Conservation (phyloP, 2,329 filamentous ascomycete species). For the Monosporascus sp. region DNA sequence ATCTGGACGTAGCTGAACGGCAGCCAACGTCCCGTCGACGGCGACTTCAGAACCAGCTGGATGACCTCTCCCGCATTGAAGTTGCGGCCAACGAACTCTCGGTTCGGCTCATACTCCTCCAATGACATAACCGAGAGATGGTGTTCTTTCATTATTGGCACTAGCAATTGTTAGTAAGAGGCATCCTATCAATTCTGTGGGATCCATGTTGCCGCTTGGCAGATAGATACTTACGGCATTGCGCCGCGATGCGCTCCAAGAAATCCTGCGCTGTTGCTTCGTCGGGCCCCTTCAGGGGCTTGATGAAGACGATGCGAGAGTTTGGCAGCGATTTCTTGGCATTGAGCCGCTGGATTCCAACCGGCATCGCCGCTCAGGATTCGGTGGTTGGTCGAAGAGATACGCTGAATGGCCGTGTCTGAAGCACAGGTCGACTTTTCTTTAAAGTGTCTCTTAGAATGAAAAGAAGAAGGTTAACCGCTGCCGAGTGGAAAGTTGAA, state of each 20-base stretch:
- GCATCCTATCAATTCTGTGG: neutral
- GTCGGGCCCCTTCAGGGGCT: slow-evolving; percentile 62
- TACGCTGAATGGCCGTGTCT: too few species aligned
- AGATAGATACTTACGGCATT: slow-evolving; percentile 53
- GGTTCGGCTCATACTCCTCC: slow-evolving; percentile 77
- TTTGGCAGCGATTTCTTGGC: slow-evolving; percentile 71
- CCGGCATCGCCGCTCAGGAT: slow-evolving; percentile 51
- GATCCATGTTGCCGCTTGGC: too few species aligned
- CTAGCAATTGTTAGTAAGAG: slow-evolving; percentile 24
- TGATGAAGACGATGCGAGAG: slow-evolving; percentile 77
- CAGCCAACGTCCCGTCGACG: slow-evolving; percentile 62
- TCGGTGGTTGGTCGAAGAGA: too few species aligned
- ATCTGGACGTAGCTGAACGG: slow-evolving; percentile 82
- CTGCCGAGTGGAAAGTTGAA: too few species aligned
- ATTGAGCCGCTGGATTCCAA: slow-evolving; percentile 76
- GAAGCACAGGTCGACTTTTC: too few species aligned
- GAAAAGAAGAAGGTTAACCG: too few species aligned
- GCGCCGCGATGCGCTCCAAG: slow-evolving; percentile 71
- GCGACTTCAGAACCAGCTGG: slow-evolving; percentile 73
- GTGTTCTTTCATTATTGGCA: slow-evolving; percentile 65
- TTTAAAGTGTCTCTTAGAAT: too few species aligned
- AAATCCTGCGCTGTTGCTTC: slow-evolving; percentile 63
- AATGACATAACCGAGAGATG: slow-evolving; percentile 62
- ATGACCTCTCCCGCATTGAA: slow-evolving; percentile 88
- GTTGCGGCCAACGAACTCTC: slow-evolving; percentile 80